Conservation (phyloP, 495 filamentous ascomycete species). For the Paragyromitra xinjiangensis region DNA sequence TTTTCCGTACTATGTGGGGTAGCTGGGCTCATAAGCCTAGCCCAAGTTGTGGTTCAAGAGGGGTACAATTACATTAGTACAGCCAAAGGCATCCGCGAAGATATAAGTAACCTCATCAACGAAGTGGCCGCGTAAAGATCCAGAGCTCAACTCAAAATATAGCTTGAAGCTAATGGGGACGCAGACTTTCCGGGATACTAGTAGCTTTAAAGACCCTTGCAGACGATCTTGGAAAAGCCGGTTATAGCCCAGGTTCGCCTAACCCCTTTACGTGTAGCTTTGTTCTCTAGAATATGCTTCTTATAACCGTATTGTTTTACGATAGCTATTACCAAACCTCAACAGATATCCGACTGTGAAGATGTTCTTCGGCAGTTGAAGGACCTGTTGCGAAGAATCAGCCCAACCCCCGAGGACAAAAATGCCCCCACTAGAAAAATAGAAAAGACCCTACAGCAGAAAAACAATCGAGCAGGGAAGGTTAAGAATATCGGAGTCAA, state of each 20-base stretch:
- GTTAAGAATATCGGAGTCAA: not conserved
- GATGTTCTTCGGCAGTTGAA: not conserved
- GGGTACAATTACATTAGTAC: not conserved
- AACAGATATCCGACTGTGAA: constrained; percentile 18
- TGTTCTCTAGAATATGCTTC: not conserved
- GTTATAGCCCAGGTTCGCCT: not conserved
- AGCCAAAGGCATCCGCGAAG: not conserved
- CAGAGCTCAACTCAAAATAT: not conserved
- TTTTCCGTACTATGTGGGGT: not conserved
- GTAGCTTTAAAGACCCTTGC: not conserved
- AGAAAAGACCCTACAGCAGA: not conserved
- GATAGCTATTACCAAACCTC: not conserved
- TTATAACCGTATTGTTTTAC: not conserved
- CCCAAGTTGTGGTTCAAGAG: not conserved
- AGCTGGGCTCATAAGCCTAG: not conserved
- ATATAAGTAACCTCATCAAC: not conserved
- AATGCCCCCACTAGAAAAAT: too few species aligned
- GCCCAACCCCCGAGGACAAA: not conserved
- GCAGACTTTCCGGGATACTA: not conserved
- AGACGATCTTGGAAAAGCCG: not conserved
- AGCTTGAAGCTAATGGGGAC: not conserved
- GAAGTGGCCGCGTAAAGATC: not conserved
- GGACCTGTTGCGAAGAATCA: not conserved
- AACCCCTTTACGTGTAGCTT: not conserved
- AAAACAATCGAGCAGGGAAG: not conserved